A percentile compares a stretch with the other conserved stretches of the same genome.
These are phyloP conservation scores for Cornus suecica DNA, from an alignment of 148 eudicot genomes.

Conservation along the genomic window DNA sequence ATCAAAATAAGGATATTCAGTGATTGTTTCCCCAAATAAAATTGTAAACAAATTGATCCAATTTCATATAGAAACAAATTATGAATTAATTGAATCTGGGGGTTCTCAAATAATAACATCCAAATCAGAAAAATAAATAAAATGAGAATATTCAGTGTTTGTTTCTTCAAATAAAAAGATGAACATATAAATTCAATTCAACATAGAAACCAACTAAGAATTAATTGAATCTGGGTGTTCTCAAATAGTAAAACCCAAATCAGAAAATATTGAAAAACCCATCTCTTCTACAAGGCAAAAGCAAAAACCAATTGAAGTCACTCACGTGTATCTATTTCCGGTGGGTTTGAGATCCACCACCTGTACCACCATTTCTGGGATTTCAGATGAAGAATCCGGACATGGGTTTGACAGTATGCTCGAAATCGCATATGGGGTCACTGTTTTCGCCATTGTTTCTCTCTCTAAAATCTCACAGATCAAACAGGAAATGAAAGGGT, in stretches of 20 bases:
- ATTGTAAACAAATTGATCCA: too few relatives aligned
- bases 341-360: slow-evolving; percentile 67
- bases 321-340: slow-evolving; percentile 63
- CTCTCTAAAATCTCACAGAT: neutral
- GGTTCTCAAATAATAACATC: neutral
- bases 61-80: too few relatives aligned
- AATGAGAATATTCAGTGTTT: neutral
- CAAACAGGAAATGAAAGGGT: too few relatives aligned
- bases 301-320: neutral
- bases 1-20: neutral
- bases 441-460: slow-evolving; percentile 37
- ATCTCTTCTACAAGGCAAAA: neutral
- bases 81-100: neutral
- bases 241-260: neutral
- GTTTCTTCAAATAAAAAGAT: neutral
- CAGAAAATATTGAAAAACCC: neutral
- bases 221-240: neutral
- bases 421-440: slow-evolving; percentile 66
- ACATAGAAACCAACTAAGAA: neutral
- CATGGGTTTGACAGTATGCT: slow-evolving; percentile 66
- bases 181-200: too few relatives aligned
- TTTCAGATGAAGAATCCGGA: slow-evolving; percentile 57
- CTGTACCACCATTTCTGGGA: slow-evolving; percentile 63
- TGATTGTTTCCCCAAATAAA: neutral
- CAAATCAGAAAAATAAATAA: neutral